Evolutionary conservation across 1,284 basidiomycete species (phyloP), one percentile per base, ranked within the genome.

Genomic region (Rhodotorula mucilaginosa): DNA sequence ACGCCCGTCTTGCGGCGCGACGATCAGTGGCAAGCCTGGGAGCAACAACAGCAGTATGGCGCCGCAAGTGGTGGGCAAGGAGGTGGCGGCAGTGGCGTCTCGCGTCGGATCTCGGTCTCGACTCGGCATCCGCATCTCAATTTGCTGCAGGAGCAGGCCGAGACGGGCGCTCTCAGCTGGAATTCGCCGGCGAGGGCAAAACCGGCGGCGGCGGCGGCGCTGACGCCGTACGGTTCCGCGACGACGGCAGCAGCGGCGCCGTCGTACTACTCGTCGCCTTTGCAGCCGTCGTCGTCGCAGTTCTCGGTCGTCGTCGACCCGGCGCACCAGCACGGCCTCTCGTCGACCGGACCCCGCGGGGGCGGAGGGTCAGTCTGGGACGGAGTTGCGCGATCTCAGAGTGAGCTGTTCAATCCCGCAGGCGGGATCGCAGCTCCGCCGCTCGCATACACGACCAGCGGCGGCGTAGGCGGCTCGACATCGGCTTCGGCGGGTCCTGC

Each of bases 101-200:
- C 68, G 56, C 91, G 94, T 90, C 94, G 82, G 83, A 90, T 77
- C 82, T 92, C 75, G 88, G 91, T 74, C 74, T 73, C 74, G 65
- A 87, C 89, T 77, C 87, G 89, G 34, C 93, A 94, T 78, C 91
- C 91, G 12, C 92, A 93, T 80, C 84, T 96, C 64, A 92, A 95
- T 80, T 91, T 87, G 80, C 81, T 97, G 69, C 92, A 95, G 78
- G 92, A 96, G 80, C 93, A 79, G 82, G 81, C 73, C 77, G 79
- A 70, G 79, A 76, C 57, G 31, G 72, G 67, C 61, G 79, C 80
- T 59, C 82, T 81, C 73, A 83, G 82, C 58, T 82, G 82, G 73
- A 82, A 82, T 61, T 80, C 81, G 47, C 79, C 79, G 57, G 81
- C 73, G 69, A 82, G 81, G n/a, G 74, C 79, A 58, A 75, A 75